Evolutionary conservation across 306 rosid species (phyloP).

Genomic region (Comarum palustre): DNA sequence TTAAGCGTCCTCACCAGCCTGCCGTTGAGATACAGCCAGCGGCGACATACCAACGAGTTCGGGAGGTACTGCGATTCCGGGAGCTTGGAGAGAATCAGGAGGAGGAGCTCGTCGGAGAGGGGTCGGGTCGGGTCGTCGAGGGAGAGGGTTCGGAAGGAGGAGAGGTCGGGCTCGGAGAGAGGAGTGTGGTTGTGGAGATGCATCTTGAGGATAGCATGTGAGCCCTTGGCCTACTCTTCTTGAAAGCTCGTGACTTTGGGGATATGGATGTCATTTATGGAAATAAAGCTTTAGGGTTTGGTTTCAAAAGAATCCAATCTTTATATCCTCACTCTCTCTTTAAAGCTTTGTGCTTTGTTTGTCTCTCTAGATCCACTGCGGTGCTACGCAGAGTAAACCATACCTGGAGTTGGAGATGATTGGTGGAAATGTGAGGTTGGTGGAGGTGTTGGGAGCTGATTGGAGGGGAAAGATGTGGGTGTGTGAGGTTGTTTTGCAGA

Average conservation of each 20-base stretch:
- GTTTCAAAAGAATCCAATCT: background rate
- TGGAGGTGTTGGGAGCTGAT: background rate
- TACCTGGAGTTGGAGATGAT: too few species aligned
- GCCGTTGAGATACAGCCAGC: conserved; percentile 85
- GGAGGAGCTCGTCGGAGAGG: conserved; percentile 45
- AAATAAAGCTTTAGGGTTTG: background rate
- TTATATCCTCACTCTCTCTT: background rate
- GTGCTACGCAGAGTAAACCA: background rate
- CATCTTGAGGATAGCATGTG: conserved; percentile 37
- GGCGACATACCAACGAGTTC: conserved; percentile 75
- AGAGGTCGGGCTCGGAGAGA: conserved; percentile 1
- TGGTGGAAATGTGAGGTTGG: background rate
- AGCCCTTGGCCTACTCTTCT: conserved; percentile 8
- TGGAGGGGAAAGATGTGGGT: background rate
- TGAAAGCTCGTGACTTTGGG: background rate
- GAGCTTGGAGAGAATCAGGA: conserved; percentile 51
- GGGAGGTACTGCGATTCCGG: conserved; percentile 46
- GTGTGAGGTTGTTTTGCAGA: background rate
- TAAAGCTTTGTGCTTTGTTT: background rate
- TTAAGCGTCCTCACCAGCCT: conserved; percentile 53
- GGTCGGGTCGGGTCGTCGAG: conserved; percentile 8
- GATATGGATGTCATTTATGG: conserved; percentile 24
- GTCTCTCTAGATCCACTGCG: background rate
- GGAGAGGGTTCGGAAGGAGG: conserved; percentile 1
- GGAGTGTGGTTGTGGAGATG: conserved; percentile 27